Percentiles rank a stretch among this genome's conserved stretches.
Conservation (phyloP, 2,329 filamentous ascomycete genomes). For the Fusarium incarnatum region DNA sequence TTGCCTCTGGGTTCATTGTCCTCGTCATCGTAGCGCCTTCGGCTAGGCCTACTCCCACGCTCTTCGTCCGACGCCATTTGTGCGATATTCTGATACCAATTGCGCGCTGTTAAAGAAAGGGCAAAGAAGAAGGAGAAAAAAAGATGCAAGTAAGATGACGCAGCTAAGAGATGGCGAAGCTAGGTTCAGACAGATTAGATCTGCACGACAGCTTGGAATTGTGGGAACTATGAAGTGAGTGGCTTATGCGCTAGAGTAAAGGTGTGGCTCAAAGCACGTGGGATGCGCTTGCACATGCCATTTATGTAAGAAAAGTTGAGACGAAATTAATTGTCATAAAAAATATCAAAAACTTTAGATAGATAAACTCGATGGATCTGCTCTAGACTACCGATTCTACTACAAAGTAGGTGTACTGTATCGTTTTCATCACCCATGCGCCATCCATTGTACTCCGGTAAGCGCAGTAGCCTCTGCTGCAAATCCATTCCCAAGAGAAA, state of each 20-base stretch:
- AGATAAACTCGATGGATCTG: constrained; percentile 23
- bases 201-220: constrained; percentile 22
- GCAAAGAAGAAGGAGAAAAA: neutral
- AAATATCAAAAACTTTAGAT: constrained; percentile 22
- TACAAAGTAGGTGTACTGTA: neutral
- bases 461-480: constrained; percentile 14
- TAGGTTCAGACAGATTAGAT: constrained; percentile 14
- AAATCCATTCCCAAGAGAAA: constrained; percentile 19
- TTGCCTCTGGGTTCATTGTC: constrained; percentile 31
- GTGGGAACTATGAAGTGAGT: constrained; percentile 16
- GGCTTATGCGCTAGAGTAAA: constrained; percentile 13
- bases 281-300: constrained; percentile 27
- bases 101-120: neutral
- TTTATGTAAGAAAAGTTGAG: constrained; percentile 26
- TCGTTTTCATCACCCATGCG: constrained; percentile 20
- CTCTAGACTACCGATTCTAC: constrained; percentile 24
- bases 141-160: constrained; percentile 23
- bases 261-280: constrained; percentile 20
- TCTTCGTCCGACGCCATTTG: constrained; percentile 48
- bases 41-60: constrained; percentile 22
- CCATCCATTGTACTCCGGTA: constrained; percentile 34
- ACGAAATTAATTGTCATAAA: constrained; percentile 28
- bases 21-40: constrained; percentile 38
- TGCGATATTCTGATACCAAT: neutral
- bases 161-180: constrained; percentile 17